phyloP scores from a whole-genome alignment of 2,329 filamentous ascomycete species.

The Metarhizium robertsii region DNA sequence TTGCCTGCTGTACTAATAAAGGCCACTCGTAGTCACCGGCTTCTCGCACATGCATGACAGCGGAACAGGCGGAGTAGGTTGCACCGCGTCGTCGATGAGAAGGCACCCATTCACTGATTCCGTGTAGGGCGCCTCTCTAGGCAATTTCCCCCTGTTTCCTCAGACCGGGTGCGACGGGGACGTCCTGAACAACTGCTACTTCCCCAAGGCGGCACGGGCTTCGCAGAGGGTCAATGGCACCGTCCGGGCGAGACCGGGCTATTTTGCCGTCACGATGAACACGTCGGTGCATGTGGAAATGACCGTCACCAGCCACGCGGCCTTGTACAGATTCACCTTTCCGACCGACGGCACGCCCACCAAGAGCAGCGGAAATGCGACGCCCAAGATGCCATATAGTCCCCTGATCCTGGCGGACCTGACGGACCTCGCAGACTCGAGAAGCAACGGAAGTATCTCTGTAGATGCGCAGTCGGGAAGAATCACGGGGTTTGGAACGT shows the following conservation, averaged over 20 bases:
- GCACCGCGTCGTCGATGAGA: not conserved
- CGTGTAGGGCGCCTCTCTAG: conserved; percentile 31
- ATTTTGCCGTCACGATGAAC: conserved; percentile 48
- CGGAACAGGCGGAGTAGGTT: conserved; percentile 14
- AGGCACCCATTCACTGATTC: not conserved
- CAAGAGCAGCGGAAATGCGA: conserved; percentile 5
- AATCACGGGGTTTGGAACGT: conserved; percentile 49
- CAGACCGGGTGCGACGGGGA: conserved; percentile 37
- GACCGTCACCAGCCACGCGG: conserved; percentile 49
- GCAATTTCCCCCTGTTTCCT: conserved; percentile 43
- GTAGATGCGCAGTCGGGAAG: conserved; percentile 36
- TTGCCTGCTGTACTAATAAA: not conserved
- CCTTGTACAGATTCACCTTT: conserved; percentile 53
- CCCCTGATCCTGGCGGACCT: conserved; percentile 52
- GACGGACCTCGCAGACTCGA: conserved; percentile 37
- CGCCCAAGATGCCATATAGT: conserved; percentile 9
- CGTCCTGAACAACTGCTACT: conserved; percentile 39
- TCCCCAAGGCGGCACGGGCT: conserved; percentile 35
- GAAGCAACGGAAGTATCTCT: conserved; percentile 13
- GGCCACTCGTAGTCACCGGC: conserved; percentile 26
- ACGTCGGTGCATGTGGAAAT: conserved; percentile 53
- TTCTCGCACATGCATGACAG: conserved; percentile 45
- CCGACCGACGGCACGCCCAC: conserved; percentile 20
- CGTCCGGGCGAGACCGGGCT: conserved; percentile 48
- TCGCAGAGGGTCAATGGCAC: conserved; percentile 39